Evolutionary conservation across 225 moss, liverwort and hornwort genomes (phyloP).

Genomic region (Sphagnum tenellum): DNA sequence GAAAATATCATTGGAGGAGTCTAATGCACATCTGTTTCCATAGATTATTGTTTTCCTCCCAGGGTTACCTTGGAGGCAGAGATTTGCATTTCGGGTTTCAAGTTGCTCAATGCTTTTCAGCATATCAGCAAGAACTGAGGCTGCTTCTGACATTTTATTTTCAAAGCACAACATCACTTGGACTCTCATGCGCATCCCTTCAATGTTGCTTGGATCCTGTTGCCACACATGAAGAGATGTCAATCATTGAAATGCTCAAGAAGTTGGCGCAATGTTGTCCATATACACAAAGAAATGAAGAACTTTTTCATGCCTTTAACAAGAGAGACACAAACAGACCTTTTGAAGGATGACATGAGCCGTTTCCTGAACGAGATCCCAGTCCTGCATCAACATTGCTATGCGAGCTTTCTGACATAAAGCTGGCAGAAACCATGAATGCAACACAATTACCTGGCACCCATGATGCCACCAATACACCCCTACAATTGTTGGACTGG

Average conservation of each 20-base stretch:
- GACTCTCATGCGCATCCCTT: constrained; percentile 50
- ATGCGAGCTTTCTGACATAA: constrained; percentile 70
- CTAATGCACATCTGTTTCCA: no score
- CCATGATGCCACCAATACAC: constrained; percentile 1
- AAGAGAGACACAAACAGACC: constrained; percentile 12
- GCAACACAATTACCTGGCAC: constrained; percentile 48
- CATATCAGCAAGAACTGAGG: constrained; percentile 32
- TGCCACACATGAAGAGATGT: background rate
- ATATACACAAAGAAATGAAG: background rate
- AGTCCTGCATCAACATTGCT: constrained; percentile 50
- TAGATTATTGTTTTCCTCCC: no score
- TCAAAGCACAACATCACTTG: constrained; percentile 58
- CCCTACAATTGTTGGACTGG: background rate
- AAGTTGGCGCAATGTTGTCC: no score
- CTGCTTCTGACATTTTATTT: constrained; percentile 30
- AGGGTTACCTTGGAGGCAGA: constrained; percentile 49
- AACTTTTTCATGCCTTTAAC: background rate
- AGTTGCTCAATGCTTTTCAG: constrained; percentile 41
- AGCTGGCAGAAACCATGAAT: constrained; percentile 71
- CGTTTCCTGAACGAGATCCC: constrained; percentile 59
- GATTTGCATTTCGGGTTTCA: constrained; percentile 58
- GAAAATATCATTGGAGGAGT: no score
- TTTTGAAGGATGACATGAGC: constrained; percentile 61
- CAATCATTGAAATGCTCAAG: no score
- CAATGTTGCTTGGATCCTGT: constrained; percentile 73